These are phyloP conservation scores for Nigrospora osmanthi DNA, from an alignment of 2,329 filamentous ascomycete species.

Conservation along the genomic window DNA sequence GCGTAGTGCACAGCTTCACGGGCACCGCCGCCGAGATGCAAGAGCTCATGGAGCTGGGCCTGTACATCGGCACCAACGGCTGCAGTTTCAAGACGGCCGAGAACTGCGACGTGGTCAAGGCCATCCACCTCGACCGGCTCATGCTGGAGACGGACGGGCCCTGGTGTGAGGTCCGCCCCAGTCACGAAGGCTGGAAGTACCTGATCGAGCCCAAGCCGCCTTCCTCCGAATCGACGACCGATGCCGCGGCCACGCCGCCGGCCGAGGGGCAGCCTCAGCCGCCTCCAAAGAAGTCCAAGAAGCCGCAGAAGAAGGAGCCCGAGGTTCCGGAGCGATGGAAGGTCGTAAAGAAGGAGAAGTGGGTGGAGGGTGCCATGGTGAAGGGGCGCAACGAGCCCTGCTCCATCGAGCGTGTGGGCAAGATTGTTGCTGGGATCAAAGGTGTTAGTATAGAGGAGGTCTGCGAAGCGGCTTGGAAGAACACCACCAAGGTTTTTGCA, in stretches of 20 bases:
- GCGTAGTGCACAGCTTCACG: constrained; percentile 92
- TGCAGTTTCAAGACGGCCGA: constrained; percentile 93
- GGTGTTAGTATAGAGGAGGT: constrained; percentile 72
- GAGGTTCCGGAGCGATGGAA: constrained; percentile 68
- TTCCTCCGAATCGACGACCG: background rate
- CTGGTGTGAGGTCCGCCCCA: constrained; percentile 91
- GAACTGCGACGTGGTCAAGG: constrained; percentile 77
- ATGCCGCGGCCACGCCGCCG: background rate
- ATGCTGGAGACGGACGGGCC: constrained; percentile 97
- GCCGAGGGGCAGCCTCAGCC: constrained; percentile 1
- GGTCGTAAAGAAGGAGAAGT: constrained; percentile 93
- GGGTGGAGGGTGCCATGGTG: constrained; percentile 78
- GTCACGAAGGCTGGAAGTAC: constrained; percentile 76
- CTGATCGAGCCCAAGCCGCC: constrained; percentile 30
- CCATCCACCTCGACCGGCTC: constrained; percentile 69
- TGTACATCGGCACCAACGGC: constrained; percentile 93
- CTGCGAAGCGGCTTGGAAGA: constrained; percentile 77
- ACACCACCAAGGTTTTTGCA: constrained; percentile 74
- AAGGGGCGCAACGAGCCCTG: constrained; percentile 94
- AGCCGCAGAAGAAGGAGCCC: constrained; percentile 49
- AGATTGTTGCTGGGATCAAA: constrained; percentile 81
- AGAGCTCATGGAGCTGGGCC: constrained; percentile 68
- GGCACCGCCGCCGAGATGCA: constrained; percentile 80
- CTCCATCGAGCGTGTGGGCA: constrained; percentile 78
- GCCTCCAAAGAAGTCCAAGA: constrained; percentile 22